These are phyloP conservation scores for Leersia perrieri DNA, from an alignment of 176 grass and related monocot genomes.

Conservation along the genomic window DNA sequence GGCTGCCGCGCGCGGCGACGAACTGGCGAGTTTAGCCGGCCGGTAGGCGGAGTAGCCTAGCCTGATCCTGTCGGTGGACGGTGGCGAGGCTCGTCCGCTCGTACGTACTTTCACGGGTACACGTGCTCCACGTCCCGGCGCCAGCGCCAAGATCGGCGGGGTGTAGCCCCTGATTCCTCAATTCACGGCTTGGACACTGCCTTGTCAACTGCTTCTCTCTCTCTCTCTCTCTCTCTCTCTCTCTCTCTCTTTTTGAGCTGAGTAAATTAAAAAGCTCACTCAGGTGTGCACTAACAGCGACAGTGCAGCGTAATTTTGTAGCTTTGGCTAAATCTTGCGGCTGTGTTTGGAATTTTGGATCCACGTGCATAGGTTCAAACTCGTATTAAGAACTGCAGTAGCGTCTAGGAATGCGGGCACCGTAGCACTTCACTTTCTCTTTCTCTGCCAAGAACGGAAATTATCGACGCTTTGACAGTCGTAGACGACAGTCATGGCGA, in stretches of 20 bases:
- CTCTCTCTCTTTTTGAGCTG: too few species aligned
- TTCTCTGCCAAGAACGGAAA: too few species aligned
- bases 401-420: too few species aligned
- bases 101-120: not conserved
- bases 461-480: too few species aligned
- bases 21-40: not conserved
- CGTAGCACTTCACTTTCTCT: too few species aligned
- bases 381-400: too few species aligned
- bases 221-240: too few species aligned
- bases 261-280: not conserved
- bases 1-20: not conserved
- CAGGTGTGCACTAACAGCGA: not conserved
- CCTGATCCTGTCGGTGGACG: not conserved
- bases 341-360: too few species aligned
- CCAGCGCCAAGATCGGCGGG: not conserved
- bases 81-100: too few species aligned
- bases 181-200: not conserved
- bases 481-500: too few species aligned
- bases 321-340: not conserved
- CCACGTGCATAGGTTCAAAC: too few species aligned
- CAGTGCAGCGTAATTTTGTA: not conserved
- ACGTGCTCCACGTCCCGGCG: not conserved
- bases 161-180: not conserved
- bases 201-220: too few species aligned
- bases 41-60: accelerated